Evolutionary conservation across 1,139 yeast genomes (phyloP).

Genomic region (Saccharomyces hybrid): DNA sequence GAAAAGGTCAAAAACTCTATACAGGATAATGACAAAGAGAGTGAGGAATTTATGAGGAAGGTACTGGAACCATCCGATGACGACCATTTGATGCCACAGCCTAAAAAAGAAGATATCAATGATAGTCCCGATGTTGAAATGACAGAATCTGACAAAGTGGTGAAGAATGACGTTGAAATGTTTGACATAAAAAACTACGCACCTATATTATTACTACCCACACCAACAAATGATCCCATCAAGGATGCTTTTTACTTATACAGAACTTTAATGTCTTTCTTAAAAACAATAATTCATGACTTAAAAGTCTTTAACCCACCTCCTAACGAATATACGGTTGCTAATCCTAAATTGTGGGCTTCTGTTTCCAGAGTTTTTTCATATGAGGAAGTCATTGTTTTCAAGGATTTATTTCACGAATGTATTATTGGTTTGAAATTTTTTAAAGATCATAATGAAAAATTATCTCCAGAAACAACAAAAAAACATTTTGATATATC

Average conservation of each 20-base stretch:
- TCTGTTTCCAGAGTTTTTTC: conserved; percentile 79
- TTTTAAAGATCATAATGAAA: conserved; percentile 50
- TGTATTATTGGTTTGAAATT: conserved; percentile 76
- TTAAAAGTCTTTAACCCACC: conserved; percentile 87
- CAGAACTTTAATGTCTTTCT: conserved; percentile 80
- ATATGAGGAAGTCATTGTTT: conserved; percentile 71
- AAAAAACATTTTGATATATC: conserved; percentile 54
- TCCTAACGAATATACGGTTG: conserved; percentile 58
- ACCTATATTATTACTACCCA: conserved; percentile 42
- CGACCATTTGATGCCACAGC: conserved; percentile 17
- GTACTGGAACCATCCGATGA: conserved; percentile 8
- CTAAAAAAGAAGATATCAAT: conserved; percentile 9
- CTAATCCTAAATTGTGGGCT: conserved; percentile 68
- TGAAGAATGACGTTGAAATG: conserved; percentile 34
- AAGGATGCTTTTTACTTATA: conserved; percentile 85
- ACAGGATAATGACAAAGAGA: conserved; percentile 20
- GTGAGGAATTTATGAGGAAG: conserved; percentile 23
- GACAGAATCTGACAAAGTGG: conserved; percentile 26
- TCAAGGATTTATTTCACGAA: conserved; percentile 72
- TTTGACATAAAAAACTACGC: conserved; percentile 41
- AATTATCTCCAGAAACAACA: conserved; percentile 13
- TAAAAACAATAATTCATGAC: conserved; percentile 86
- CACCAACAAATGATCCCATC: conserved; percentile 51
- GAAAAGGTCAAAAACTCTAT: conserved; percentile 17
- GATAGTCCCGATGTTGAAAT: conserved; percentile 1